Conservation (phyloP, 345 rosid species). For the Citrus trifoliata region DNA sequence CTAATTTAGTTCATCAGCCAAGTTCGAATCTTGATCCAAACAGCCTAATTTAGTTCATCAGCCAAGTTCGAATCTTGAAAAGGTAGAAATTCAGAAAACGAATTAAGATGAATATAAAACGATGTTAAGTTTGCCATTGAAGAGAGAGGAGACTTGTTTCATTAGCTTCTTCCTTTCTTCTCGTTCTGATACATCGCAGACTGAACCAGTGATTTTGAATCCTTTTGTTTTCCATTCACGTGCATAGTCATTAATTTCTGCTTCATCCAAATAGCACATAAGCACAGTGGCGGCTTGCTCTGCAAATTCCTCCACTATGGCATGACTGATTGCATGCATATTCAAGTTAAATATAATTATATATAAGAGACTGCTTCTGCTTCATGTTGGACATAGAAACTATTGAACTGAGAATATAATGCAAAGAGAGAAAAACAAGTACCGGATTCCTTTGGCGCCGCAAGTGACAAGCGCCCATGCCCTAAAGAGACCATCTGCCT, state of each 20-base stretch:
- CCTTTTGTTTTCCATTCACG: conserved; percentile 40
- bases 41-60: too few species aligned
- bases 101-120: conserved; percentile 16
- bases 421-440: background rate
- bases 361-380: too few species aligned
- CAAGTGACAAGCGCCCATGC: conserved; percentile 57
- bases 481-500: conserved; percentile 13
- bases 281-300: conserved; percentile 51
- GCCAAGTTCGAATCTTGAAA: too few species aligned
- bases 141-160: conserved; percentile 29
- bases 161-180: conserved; percentile 40
- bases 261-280: conserved; percentile 31
- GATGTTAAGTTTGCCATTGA: conserved; percentile 43
- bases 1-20: too few species aligned
- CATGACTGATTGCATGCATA: conserved; percentile 25
- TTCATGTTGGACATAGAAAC: too few species aligned
- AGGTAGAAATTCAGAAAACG: too few species aligned
- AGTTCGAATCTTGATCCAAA: too few species aligned
- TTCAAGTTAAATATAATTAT: too few species aligned
- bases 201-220: conserved; percentile 42
- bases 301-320: conserved; percentile 53
- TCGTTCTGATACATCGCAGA: conserved; percentile 43
- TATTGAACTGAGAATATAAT: too few species aligned
- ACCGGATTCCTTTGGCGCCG: conserved; percentile 67
- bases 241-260: conserved; percentile 23